Evolutionary conservation across 2,329 filamentous ascomycete species (phyloP).

Genomic region (Neofusicoccum cordaticola): DNA sequence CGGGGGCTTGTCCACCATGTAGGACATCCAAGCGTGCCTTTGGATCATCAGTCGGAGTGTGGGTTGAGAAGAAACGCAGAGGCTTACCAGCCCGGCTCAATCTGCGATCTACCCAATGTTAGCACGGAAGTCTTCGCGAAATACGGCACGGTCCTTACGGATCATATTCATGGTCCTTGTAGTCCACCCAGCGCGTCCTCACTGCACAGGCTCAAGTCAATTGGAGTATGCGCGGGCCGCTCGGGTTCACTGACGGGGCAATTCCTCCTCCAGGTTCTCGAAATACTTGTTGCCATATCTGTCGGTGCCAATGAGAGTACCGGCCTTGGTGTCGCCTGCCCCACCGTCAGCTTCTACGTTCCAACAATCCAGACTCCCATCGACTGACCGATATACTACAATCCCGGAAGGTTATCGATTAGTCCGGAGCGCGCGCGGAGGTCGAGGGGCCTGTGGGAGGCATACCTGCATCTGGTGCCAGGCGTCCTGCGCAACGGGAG

Average conservation of each 20-base stretch:
- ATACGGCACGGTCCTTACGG: conserved; percentile 50
- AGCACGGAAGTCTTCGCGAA: conserved; percentile 23
- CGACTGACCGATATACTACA: conserved; percentile 39
- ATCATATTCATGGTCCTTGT: conserved; percentile 82
- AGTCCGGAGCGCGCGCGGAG: conserved; percentile 9
- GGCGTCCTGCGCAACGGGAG: conserved; percentile 66
- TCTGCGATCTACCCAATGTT: conserved; percentile 62
- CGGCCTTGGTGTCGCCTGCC: conserved; percentile 92
- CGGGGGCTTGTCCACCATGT: conserved; percentile 84
- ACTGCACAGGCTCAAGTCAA: conserved; percentile 52
- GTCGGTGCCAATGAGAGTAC: conserved; percentile 79
- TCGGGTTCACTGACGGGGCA: conserved; percentile 65
- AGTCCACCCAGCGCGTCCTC: conserved; percentile 96
- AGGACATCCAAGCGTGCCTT: conserved; percentile 93
- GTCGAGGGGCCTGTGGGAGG: conserved; percentile 25
- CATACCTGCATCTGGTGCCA: conserved; percentile 90
- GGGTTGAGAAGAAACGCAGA: not conserved
- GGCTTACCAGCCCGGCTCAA: conserved; percentile 80
- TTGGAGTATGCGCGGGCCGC: not conserved
- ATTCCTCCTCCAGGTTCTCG: conserved; percentile 86
- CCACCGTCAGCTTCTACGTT: conserved; percentile 26
- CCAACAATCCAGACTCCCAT: not conserved
- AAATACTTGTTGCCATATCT: conserved; percentile 96
- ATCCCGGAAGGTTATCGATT: conserved; percentile 18
- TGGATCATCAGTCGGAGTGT: not conserved